Evolutionary conservation across 2,329 filamentous ascomycete species (phyloP).

Genomic region (Hymenoscyphus fructigenus): DNA sequence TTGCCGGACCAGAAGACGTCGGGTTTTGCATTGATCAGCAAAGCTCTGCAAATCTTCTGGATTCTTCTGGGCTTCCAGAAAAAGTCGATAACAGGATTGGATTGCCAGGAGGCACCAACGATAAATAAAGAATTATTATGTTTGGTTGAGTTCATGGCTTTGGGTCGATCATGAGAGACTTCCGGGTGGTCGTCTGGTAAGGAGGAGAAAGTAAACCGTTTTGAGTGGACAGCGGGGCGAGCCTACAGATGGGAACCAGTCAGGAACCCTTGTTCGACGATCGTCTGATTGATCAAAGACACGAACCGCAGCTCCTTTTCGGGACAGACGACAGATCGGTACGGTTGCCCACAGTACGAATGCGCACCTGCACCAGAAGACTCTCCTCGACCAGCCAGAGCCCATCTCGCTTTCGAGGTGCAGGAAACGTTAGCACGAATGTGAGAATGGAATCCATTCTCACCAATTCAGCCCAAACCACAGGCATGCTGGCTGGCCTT

Average conservation of each 20-base stretch:
- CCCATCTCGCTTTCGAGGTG: constrained; percentile 20
- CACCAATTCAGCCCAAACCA: constrained; percentile 12
- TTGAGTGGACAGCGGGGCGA: constrained; percentile 11
- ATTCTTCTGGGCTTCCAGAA: not conserved
- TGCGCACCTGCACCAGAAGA: not conserved
- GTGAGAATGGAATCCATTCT: not conserved
- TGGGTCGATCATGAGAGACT: constrained; percentile 13
- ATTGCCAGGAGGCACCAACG: not conserved
- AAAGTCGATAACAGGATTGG: not conserved
- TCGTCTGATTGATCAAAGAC: constrained; percentile 18
- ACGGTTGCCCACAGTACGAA: constrained; percentile 6
- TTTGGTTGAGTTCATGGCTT: constrained; percentile 13
- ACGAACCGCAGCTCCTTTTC: constrained; percentile 16
- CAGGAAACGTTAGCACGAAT: constrained; percentile 8
- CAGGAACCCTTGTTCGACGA: constrained; percentile 2
- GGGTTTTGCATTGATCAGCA: not conserved
- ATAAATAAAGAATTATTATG: not conserved
- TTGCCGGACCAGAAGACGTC: not conserved
- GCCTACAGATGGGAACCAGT: constrained; percentile 10
- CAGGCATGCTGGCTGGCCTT: constrained; percentile 4
- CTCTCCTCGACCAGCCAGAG: not conserved
- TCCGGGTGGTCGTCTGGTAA: not conserved
- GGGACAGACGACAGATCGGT: constrained; percentile 14
- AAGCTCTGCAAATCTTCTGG: constrained; percentile 2
- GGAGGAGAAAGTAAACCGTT: constrained; percentile 1